Evolutionary conservation across 1,284 basidiomycete genomes (phyloP).

Genomic region (Puccinia hordei): DNA sequence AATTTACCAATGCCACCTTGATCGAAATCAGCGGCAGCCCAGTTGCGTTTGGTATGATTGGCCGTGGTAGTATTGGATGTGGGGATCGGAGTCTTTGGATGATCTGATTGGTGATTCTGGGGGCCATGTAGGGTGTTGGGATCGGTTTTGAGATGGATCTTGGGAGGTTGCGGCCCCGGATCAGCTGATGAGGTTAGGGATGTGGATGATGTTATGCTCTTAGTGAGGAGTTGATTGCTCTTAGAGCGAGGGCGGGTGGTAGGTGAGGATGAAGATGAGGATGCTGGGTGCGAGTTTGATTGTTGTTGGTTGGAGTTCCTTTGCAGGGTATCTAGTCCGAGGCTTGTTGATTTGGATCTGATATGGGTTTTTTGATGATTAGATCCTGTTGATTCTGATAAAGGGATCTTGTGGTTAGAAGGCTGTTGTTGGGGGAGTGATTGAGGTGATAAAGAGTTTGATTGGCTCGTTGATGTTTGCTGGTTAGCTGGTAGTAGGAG

Average conservation of each 20-base stretch:
- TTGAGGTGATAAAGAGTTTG: constrained; percentile 28
- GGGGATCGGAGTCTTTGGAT: background rate
- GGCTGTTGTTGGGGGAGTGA: constrained; percentile 20
- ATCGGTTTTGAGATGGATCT: constrained; percentile 2
- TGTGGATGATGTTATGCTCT: background rate
- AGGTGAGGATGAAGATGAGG: constrained; percentile 17
- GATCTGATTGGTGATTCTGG: background rate
- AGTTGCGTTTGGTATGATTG: constrained; percentile 31
- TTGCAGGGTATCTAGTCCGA: constrained; percentile 19
- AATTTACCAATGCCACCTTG: constrained; percentile 36
- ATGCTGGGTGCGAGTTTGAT: background rate
- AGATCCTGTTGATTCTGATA: constrained; percentile 62
- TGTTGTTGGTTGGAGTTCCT: constrained; percentile 58
- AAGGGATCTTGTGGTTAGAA: constrained; percentile 52
- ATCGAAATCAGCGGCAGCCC: constrained; percentile 48
- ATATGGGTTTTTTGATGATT: constrained; percentile 1
- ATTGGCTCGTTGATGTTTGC: constrained; percentile 13
- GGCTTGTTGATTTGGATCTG: background rate
- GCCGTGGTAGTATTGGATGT: background rate
- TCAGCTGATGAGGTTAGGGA: background rate
- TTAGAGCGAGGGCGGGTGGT: background rate
- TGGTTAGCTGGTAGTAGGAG: constrained; percentile 55
- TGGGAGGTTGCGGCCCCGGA: too few relatives aligned
- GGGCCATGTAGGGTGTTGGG: background rate
- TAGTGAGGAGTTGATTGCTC: background rate